phyloP scores from a whole-genome alignment of 225 moss, liverwort and hornwort genomes.

The Physcomitrellopsis africana region DNA sequence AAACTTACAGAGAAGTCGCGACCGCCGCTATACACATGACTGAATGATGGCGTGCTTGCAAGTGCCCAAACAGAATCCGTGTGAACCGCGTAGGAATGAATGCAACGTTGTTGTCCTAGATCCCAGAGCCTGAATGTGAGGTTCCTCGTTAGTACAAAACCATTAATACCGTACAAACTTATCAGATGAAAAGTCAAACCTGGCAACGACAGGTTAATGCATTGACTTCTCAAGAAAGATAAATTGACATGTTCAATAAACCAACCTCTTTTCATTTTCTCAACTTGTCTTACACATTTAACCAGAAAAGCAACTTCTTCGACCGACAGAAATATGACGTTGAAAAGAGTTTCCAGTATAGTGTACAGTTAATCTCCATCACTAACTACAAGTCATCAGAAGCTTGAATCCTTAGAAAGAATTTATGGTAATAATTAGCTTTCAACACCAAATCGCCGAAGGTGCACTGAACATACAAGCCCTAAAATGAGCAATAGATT shows the following conservation, averaged over 20 bases:
- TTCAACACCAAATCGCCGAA: background rate
- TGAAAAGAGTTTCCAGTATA: background rate
- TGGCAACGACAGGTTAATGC: background rate
- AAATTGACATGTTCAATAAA: background rate
- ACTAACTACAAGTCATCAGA: slow-evolving; percentile 4
- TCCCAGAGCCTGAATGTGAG: slow-evolving; percentile 80
- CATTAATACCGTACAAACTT: background rate
- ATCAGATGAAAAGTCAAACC: background rate
- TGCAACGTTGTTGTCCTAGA: slow-evolving; percentile 90
- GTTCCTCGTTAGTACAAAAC: slow-evolving; percentile 3
- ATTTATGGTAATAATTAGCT: background rate
- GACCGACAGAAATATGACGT: background rate
- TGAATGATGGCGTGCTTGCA: slow-evolving; percentile 83
- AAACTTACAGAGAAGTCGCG: slow-evolving; percentile 77
- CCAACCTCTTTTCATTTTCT: background rate
- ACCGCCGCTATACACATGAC: slow-evolving; percentile 89
- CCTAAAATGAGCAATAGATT: background rate
- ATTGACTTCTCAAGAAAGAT: background rate
- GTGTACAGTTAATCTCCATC: background rate
- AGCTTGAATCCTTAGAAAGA: background rate
- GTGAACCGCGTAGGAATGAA: slow-evolving; percentile 95
- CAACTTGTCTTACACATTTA: background rate
- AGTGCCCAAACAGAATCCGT: slow-evolving; percentile 95
- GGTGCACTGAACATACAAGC: background rate
- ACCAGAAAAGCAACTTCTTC: slow-evolving; percentile 19